Evolutionary conservation across 257 asterid genomes (phyloP).

Genomic region (Anisodus acutangulus): DNA sequence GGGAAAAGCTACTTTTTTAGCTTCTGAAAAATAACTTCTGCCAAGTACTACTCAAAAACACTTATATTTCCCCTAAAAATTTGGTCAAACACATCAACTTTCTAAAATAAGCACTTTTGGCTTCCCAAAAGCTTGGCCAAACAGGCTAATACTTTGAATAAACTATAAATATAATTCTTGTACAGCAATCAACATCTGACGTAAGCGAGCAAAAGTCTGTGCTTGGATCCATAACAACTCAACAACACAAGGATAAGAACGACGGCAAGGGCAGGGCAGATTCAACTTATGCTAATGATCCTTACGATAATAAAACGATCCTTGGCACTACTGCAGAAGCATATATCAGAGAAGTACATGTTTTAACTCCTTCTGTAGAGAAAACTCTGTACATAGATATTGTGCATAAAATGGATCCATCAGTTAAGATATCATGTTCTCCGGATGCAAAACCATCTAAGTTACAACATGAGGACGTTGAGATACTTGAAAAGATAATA

Average conservation of each 20-base stretch:
- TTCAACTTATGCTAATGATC: neutral
- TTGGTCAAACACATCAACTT: too few relatives aligned
- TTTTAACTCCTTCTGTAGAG: constrained; percentile 46
- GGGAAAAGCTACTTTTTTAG: too few relatives aligned
- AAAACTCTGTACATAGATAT: constrained; percentile 71
- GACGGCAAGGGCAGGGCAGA: constrained; percentile 27
- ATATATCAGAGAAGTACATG: constrained; percentile 36
- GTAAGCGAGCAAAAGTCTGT: constrained; percentile 45
- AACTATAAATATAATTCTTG: constrained; percentile 9
- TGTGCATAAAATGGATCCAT: constrained; percentile 44
- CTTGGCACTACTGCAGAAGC: constrained; percentile 31
- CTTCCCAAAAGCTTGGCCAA: too few relatives aligned
- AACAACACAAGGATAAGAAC: constrained; percentile 35
- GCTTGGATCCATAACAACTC: constrained; percentile 41
- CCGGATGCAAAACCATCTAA: constrained; percentile 30
- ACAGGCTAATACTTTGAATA: neutral
- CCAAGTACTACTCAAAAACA: too few relatives aligned
- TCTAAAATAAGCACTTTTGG: too few relatives aligned
- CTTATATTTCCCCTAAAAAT: too few relatives aligned
- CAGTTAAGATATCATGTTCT: constrained; percentile 38
- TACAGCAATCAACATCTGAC: constrained; percentile 52
- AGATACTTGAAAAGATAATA: constrained; percentile 30
- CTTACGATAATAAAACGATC: constrained; percentile 35
- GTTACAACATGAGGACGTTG: constrained; percentile 34
- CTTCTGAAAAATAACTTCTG: too few relatives aligned